Percentiles rank a stretch among this genome's conserved stretches.
phyloP scores from a whole-genome alignment of 805 yeast genomes.

The Pichia kluyveri region DNA sequence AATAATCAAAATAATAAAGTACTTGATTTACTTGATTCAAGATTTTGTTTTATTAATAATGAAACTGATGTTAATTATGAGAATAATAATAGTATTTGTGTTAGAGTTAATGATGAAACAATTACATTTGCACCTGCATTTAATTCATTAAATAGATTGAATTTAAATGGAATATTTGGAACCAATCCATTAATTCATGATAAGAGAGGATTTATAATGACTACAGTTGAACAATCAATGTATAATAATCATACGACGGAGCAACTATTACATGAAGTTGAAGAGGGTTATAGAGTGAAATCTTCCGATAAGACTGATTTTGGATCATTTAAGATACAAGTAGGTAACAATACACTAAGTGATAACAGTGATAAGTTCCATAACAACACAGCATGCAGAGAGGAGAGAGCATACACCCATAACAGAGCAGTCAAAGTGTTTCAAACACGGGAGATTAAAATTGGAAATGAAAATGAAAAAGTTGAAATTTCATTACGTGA shows the following conservation, averaged over 20 bases:
- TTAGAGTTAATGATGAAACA: constrained; percentile 27
- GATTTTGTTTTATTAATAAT: constrained; percentile 33
- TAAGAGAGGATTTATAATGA: neutral
- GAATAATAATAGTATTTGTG: constrained; percentile 26
- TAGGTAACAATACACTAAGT: constrained; percentile 15
- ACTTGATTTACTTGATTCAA: constrained; percentile 30
- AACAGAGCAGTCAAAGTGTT: neutral
- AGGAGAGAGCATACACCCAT: neutral
- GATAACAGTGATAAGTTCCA: constrained; percentile 13
- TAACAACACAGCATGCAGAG: constrained; percentile 7
- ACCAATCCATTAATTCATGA: no score
- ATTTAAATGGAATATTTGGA: constrained; percentile 10
- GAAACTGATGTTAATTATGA: constrained; percentile 9
- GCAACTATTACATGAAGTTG: no score
- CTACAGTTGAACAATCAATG: neutral
- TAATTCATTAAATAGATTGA: neutral
- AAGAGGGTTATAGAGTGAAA: no score
- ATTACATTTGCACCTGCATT: constrained; percentile 25
- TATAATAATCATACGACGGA: no score
- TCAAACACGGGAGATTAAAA: neutral
- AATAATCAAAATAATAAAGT: constrained; percentile 11
- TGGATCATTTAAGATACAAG: constrained; percentile 17
- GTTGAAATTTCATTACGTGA: neutral
- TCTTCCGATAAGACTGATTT: no score
- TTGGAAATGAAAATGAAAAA: no score